Base-by-base conservation (phyloP, 148 eudicot genomes). In the Cornus kousa region DNA sequence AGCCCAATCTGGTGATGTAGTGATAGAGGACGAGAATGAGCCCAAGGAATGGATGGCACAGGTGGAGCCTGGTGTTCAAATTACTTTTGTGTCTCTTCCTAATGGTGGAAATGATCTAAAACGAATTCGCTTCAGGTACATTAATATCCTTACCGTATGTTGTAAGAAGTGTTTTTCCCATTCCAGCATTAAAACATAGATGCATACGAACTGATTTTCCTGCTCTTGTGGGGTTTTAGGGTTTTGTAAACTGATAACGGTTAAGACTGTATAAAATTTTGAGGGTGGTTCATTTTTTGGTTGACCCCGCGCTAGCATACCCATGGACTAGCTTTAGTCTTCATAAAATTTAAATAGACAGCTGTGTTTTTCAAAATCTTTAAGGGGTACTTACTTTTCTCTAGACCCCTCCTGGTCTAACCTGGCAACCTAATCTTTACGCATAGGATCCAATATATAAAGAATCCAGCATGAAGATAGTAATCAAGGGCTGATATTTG, bases 41-140 rank as follows among this genome's bases (percentile, higher is more conserved):
- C 91, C 97, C 4, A 97, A 97, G 84, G 99, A 97, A 72, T 97
- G 99, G 99, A 92, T 87, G 89, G 99, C 99, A 37, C 98, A 94
- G 74, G 99, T 97, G 59, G 99, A 97, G 81, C 99, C 99, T n/a
- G 99, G 99, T 13, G 97, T 97, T 60, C 98, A 97, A 74, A 94
- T 97, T 79, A 97, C 99, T 55, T 97, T 97, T 66, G 92, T 90
- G 46, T 94, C 99, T 43, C 95, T 97, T 75, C 90, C 97, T 46
- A 77, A 88, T 74, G 97, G 97, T 50, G 99, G 99, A 75, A 97
- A 97, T 86, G 99, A 97, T 76, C 87, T 97, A 48, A 97, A 92
- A 79, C 77, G 99, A 62, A 97, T 97, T 62, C 92, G 99, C 60
- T 97, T 97, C 92, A 92, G 97, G 98, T 95, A 90, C 39, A 55